A percentile compares a stretch with the other conserved stretches of the same genome.
phyloP scores from a whole-genome alignment of 148 eudicot species.

The Camellia granthamiana region DNA sequence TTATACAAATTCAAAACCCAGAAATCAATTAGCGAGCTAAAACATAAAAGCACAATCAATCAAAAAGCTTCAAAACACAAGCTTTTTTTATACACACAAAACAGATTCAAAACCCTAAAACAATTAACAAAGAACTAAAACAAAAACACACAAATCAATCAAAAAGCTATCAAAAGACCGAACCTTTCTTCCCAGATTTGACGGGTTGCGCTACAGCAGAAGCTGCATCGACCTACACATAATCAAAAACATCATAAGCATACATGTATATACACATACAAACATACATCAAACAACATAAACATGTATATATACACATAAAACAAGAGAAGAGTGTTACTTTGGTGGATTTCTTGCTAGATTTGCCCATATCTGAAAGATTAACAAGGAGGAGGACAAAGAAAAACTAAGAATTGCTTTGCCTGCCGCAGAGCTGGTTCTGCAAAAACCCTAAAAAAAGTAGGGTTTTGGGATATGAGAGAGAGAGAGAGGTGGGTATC shows the following conservation, averaged over 20 bases:
- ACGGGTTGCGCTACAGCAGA: slow-evolving; percentile 30
- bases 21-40: not conserved
- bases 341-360: slow-evolving; percentile 45
- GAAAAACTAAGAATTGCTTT: too few species aligned
- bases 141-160: not conserved
- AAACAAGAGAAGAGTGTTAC: slow-evolving; percentile 16
- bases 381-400: not conserved
- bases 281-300: not conserved
- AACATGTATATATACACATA: not conserved
- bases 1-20: not conserved
- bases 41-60: not conserved
- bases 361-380: slow-evolving; percentile 37
- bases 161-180: not conserved
- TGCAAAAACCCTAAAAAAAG: slow-evolving; percentile 9
- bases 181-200: slow-evolving; percentile 60
- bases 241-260: slow-evolving; percentile 4
- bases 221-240: slow-evolving; percentile 47
- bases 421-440: not conserved
- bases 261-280: not conserved
- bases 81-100: not conserved
- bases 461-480: slow-evolving; percentile 21
- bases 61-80: not conserved
- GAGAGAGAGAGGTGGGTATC: not conserved
- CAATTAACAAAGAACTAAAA: not conserved
- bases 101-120: not conserved